Percentiles rank a stretch among this genome's conserved stretches.
phyloP scores from a whole-genome alignment of 2,329 filamentous ascomycete species.

The Penicillium freii region DNA sequence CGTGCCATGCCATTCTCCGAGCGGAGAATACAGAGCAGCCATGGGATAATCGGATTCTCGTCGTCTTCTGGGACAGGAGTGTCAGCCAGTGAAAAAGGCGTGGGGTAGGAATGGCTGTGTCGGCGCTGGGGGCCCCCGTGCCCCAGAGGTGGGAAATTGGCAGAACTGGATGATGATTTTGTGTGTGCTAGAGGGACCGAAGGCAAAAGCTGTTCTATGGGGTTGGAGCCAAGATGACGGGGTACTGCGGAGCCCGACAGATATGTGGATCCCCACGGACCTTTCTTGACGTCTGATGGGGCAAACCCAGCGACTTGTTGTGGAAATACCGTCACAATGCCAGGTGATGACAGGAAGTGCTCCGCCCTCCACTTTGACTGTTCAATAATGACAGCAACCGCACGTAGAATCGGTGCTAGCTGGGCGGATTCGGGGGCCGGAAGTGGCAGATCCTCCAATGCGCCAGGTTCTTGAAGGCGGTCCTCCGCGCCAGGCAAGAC shows the following conservation, averaged over 20 bases:
- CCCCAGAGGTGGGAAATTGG: slow-evolving; percentile 57
- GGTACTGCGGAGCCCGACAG: slow-evolving; percentile 52
- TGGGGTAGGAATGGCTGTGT: slow-evolving; percentile 37
- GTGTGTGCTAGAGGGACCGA: slow-evolving; percentile 38
- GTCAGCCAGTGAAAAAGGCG: slow-evolving; percentile 35
- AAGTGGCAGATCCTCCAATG: slow-evolving; percentile 59
- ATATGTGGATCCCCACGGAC: slow-evolving; percentile 55
- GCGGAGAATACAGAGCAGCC: slow-evolving; percentile 66
- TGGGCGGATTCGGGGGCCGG: slow-evolving; percentile 59
- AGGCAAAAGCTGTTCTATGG: slow-evolving; percentile 67
- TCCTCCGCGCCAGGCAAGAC: slow-evolving; percentile 65
- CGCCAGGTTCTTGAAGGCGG: slow-evolving; percentile 53
- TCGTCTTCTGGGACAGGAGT: slow-evolving; percentile 54
- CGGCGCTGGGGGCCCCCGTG: slow-evolving; percentile 39
- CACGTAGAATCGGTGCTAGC: slow-evolving; percentile 70
- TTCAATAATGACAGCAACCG: slow-evolving; percentile 71
- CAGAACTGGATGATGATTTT: slow-evolving; percentile 30
- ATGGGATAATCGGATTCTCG: slow-evolving; percentile 70
- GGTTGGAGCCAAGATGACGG: slow-evolving; percentile 50
- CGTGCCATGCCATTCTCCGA: slow-evolving; percentile 58
- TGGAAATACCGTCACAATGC: slow-evolving; percentile 68
- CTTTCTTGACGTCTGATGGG: slow-evolving; percentile 48
- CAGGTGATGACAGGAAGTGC: slow-evolving; percentile 66
- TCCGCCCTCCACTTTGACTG: slow-evolving; percentile 77
- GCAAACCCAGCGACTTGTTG: slow-evolving; percentile 53